Base-by-base conservation (phyloP, 1,139 yeast genomes). In the Schizosaccharomyces versatilis region DNA sequence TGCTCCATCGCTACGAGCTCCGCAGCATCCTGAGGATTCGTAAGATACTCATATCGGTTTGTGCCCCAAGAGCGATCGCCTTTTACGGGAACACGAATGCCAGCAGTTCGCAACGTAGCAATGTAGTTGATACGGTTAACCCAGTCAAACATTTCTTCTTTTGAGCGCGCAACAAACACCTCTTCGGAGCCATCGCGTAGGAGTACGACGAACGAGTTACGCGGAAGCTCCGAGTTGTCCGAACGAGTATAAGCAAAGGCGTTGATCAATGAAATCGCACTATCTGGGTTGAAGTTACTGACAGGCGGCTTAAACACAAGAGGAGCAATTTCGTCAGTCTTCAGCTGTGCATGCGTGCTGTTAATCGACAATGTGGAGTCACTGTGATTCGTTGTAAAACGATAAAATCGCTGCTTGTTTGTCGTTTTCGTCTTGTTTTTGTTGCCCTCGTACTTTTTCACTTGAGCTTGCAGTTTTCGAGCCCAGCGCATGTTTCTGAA, bases 51-150 rank as follows among this genome's bases (percentile, higher is more conserved):
- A 2, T 32, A 44, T 14, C 19, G 32, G 32, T 44, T 36, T 19
- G 38, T 44, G 9, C 38, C 15, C 19, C 38, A 36, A 44, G 14
- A 36, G 38, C 32, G 32, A 3, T 32, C 19, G 9, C 32, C 54
- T n/a, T 32, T 52, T 5, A 54, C 56, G 12, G 56, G 56, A 24
- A 56, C 52, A 1, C 55, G 54, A 12, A 68, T 57, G 42, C 65
- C 66, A 58, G 76, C 71, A 2, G 74, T 70, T 51, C 72, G 73
- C 53, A 76, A 65, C 0, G 81, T 72, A 1, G 80, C 75, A 10
- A 78, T 68, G 59, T 73, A 71, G 60, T 80, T 79, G 60, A 80
- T 75, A 12, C 74, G 66, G 47, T 69, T 68, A 53, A 78, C 70
- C 85, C 85, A 80, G 39, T 74, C 73, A 15, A 66, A 63, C 65